Conservation (phyloP, 2,329 filamentous ascomycete species). For the Aspergillus brasiliensis region DNA sequence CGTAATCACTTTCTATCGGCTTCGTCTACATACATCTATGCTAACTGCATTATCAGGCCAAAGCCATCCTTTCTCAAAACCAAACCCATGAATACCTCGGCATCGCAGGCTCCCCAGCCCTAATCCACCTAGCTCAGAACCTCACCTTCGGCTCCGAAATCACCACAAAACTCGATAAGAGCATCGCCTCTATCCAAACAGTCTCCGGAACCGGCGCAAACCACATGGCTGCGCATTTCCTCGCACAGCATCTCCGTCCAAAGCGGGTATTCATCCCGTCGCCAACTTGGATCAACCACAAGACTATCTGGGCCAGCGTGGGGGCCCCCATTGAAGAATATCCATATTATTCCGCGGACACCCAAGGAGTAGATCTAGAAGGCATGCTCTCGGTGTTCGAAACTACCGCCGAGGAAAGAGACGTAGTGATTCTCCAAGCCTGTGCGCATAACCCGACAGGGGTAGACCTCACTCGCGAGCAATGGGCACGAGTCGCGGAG, state of each 20-base stretch:
- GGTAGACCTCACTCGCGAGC: conserved; percentile 78
- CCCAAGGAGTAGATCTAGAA: not conserved
- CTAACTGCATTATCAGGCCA: conserved; percentile 89
- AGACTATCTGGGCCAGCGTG: conserved; percentile 71
- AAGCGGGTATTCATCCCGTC: conserved; percentile 78
- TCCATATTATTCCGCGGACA: not conserved
- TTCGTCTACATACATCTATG: conserved; percentile 62
- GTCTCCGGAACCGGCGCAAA: conserved; percentile 92
- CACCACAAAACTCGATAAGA: not conserved
- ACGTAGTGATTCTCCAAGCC: conserved; percentile 82
- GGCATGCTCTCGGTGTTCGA: conserved; percentile 45
- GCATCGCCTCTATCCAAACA: conserved; percentile 73
- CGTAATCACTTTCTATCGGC: too few species aligned
- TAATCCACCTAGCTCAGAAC: not conserved
- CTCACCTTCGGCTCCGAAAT: not conserved
- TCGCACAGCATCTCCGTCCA: conserved; percentile 73
- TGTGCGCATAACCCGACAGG: conserved; percentile 97
- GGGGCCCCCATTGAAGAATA: conserved; percentile 3
- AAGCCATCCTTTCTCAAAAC: not conserved
- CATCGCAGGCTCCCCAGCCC: not conserved
- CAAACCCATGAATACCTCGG: not conserved
- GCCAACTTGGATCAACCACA: conserved; percentile 93
- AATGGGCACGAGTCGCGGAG: conserved; percentile 79
- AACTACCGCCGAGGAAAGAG: conserved; percentile 73
- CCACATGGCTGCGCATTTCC: conserved; percentile 83